These are phyloP conservation scores for Oryza officinalis DNA, from an alignment of 176 grass and related monocot species.

Conservation along the genomic window DNA sequence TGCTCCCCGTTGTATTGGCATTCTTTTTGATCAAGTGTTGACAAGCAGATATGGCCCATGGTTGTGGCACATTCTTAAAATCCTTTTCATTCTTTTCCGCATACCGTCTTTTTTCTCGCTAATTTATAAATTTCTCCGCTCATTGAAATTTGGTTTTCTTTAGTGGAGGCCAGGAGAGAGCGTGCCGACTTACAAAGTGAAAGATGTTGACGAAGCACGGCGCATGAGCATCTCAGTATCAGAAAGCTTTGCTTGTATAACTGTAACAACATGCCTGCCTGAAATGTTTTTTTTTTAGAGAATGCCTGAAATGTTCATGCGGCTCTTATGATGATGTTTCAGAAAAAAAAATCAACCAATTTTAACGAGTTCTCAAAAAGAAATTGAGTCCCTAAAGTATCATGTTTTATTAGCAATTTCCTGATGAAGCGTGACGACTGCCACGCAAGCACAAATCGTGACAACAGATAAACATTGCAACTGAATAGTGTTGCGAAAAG, in stretches of 20 bases:
- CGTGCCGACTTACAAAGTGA: neutral
- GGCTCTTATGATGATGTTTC: neutral
- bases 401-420: neutral
- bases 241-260: neutral
- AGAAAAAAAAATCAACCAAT: neutral
- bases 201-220: neutral
- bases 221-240: neutral
- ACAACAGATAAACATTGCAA: neutral
- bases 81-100: neutral
- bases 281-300: too few species aligned
- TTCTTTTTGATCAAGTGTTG: neutral
- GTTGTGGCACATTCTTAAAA: neutral
- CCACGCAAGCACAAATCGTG: neutral
- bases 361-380: neutral
- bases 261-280: neutral
- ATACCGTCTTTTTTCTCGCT: neutral
- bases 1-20: neutral
- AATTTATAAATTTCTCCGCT: neutral
- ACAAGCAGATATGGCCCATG: neutral
- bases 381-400: neutral
- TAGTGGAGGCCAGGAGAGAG: neutral
- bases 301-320: neutral
- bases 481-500: constrained; percentile 24
- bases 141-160: neutral
- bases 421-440: neutral